Evolutionary conservation across 352 stramenopile species (phyloP).

Genomic region (Globisporangium cederbergense): DNA sequence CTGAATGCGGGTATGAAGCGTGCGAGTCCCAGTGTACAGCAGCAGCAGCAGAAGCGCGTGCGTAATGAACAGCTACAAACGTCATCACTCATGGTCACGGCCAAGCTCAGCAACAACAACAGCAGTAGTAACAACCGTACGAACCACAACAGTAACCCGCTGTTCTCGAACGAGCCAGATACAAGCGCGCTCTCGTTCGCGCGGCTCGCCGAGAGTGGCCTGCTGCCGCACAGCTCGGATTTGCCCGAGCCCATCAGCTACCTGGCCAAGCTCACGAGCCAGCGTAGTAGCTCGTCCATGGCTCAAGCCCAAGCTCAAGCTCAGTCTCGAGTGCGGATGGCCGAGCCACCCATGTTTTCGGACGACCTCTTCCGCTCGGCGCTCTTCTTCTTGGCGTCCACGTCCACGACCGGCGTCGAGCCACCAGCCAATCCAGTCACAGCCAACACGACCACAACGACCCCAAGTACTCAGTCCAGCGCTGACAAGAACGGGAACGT

Average conservation of each 20-base stretch:
- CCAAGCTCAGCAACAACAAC: slow-evolving; percentile 11
- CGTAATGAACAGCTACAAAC: slow-evolving; percentile 9
- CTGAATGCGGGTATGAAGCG: slow-evolving; percentile 30
- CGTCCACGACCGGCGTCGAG: slow-evolving; percentile 45
- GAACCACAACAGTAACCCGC: slow-evolving; percentile 29
- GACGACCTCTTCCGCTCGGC: slow-evolving; percentile 62
- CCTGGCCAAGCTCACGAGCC: slow-evolving; percentile 26
- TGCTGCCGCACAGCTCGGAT: slow-evolving; percentile 53
- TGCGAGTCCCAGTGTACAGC: slow-evolving; percentile 9
- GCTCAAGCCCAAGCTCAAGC: not conserved
- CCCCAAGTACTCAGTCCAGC: slow-evolving; percentile 5
- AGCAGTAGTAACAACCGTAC: not conserved
- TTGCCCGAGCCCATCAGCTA: slow-evolving; percentile 69
- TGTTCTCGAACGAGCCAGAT: slow-evolving; percentile 57
- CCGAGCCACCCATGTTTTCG: slow-evolving; percentile 34
- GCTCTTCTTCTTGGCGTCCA: slow-evolving; percentile 59
- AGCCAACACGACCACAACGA: too few relatives aligned
- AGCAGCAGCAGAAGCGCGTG: slow-evolving; percentile 13
- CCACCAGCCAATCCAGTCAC: not conserved
- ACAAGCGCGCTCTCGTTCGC: slow-evolving; percentile 32
- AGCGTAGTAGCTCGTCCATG: not conserved
- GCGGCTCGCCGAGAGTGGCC: slow-evolving; percentile 32
- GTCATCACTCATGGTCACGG: slow-evolving; percentile 1
- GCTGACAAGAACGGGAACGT: slow-evolving; percentile 15
- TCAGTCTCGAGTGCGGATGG: not conserved